Base-by-base conservation (phyloP, 225 moss, liverwort and hornwort species). In the Lunularia cruciata region DNA sequence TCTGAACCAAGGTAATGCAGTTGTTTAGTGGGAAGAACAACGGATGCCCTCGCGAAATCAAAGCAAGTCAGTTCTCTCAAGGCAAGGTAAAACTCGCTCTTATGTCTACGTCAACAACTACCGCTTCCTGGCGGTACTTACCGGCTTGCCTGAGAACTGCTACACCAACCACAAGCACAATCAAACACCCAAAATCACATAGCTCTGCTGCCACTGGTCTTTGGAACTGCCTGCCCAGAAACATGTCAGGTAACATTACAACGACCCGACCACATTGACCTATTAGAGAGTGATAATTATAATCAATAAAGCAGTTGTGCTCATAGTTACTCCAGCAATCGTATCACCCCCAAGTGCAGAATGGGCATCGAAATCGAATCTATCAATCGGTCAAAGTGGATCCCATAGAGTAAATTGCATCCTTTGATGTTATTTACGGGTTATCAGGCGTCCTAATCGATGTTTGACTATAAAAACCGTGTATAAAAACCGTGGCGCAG, bases 111-210 rank as follows among this genome's bases (percentile, higher is more conserved):
- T 61, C 25, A 39, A n/a, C n/a, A n/a, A n/a, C n/a, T n/a, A n/a
- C n/a, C n/a, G n/a, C n/a, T n/a, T n/a, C n/a, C n/a, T n/a, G n/a
- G n/a, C 31, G 63, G 3, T 30, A 77, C 77, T 74, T 49, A 87
- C 96, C 96, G 76, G 87, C 90, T 82, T 88, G 93, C 79, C 86
- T 89, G 60, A 98, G 80, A 63, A 91, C 81, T 47, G 89, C 85
- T 22, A 98, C 91, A 60, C 91, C 93, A 56, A 89, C 74, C 57
- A 91, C 73, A 56, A 98, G 89, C 53, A 93, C 89, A 63, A 87
- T 75, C 77, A 91, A 82, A 68, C 86, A 91, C 73, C 87, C 89
- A 65, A 93, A 86, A 76, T 98, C 98, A 76, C 86, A 88, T 55
- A 98, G 84, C 67, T 93, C 98, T 71, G 90, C 86, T 51, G 93